Base-by-base conservation (phyloP, 163 green algal genomes). In the Scenedesmus sp. region DNA sequence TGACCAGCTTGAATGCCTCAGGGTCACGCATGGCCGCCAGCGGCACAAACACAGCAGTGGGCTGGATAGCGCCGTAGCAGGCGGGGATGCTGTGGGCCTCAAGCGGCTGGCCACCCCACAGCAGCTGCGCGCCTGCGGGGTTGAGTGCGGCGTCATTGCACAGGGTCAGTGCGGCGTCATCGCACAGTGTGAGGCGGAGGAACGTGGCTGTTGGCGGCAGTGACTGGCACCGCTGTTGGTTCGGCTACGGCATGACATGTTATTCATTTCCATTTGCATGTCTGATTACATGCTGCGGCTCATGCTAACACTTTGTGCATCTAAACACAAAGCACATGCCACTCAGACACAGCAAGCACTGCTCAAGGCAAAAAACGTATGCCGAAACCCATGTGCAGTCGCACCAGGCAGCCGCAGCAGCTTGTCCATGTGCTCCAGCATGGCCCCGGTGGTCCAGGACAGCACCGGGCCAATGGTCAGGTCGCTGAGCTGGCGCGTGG, bases 1-100 rank as follows among this genome's bases (percentile, higher is more conserved):
- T 99, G 9, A 95, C 97, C 15, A 97, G 90, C 59, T 97, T 93
- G 74, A 99, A 99, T 46, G 93, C 91, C 8, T 70, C 82, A 56
- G 83, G 77, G 23, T 94, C 82, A 3, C 20, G 64, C 86, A 93
- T 76, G 12, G 90, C 90, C 84, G 96, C 86, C 77, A 99, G 95
- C 1, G 98, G 98, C 83, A 99, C 97, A 94, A 98, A 99, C 66
- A 99, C 96, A 1, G 98, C 98, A 1, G 98, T 99, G 12, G 98
- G 98, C 94, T 99, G 90, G 26, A 99, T 97, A 18, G 98, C 98
- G 18, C 97, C 98, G 70, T 99, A 99, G 64, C 90, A 93, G 59
- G 92, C 52, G 0, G 98, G 98, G 91, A 99, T 99, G 86, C 90
- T 94, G 97, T 99, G 98, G 60, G 94, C 94, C 26, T 87, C 87